Percentiles rank a stretch among this genome's conserved stretches.
Conservation (phyloP, 108 stramenopile genomes). For the Cyclostephanos tholiformis region DNA sequence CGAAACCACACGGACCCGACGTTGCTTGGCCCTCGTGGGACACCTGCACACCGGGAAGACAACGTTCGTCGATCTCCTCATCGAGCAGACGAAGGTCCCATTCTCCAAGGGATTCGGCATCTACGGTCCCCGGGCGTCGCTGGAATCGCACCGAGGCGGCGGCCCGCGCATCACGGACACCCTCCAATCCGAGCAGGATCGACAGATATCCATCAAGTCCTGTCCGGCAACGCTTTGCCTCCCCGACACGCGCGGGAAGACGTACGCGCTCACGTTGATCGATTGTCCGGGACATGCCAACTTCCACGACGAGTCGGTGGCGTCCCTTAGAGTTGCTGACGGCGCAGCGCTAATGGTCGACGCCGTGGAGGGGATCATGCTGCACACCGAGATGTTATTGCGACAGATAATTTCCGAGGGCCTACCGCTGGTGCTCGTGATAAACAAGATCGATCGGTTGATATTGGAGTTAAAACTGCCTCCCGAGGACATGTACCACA, state of each 20-base stretch:
- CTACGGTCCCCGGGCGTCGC: slow-evolving; percentile 42
- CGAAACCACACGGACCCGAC: slow-evolving; percentile 69
- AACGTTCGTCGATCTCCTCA: slow-evolving; percentile 79
- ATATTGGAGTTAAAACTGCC: slow-evolving; percentile 95
- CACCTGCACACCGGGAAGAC: slow-evolving; percentile 98
- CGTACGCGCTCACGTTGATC: slow-evolving; percentile 82
- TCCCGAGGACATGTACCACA: slow-evolving; percentile 95
- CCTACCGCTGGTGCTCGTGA: slow-evolving; percentile 77
- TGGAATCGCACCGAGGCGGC: slow-evolving; percentile 49
- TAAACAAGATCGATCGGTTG: slow-evolving; percentile 96
- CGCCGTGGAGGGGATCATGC: slow-evolving; percentile 95
- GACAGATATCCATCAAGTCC: slow-evolving; percentile 90
- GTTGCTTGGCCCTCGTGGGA: slow-evolving; percentile 92
- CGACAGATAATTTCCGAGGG: slow-evolving; percentile 82
- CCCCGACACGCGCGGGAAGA: slow-evolving; percentile 89
- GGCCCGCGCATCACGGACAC: slow-evolving; percentile 85
- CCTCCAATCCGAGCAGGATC: slow-evolving; percentile 90
- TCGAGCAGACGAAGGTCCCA: slow-evolving; percentile 61
- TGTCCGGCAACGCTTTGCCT: slow-evolving; percentile 87
- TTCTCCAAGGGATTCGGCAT: slow-evolving; percentile 45
- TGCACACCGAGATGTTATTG: slow-evolving; percentile 90
- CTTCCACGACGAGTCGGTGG: slow-evolving; percentile 95
- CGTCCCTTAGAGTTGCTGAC: slow-evolving; percentile 85
- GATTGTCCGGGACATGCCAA: slow-evolving; percentile 97
- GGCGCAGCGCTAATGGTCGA: slow-evolving; percentile 94